Conservation (phyloP, 768 basidiomycete species). For the Pulveroboletus sp. region DNA sequence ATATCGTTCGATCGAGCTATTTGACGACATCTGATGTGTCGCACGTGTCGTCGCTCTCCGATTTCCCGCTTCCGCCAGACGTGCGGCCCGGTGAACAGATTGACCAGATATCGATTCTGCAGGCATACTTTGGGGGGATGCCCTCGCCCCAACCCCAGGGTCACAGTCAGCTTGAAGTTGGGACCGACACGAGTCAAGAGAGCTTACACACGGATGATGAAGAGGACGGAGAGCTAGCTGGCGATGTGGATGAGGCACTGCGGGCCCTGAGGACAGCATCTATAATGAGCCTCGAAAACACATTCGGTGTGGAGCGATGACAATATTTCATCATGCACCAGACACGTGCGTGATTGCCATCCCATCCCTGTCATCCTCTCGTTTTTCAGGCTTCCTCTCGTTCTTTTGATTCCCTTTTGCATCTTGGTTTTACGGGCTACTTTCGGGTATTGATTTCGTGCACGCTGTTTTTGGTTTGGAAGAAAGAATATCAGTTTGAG, state of each 20-base stretch:
- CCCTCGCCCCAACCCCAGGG: neutral
- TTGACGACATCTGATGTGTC: conserved; percentile 58
- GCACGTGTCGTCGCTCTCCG: conserved; percentile 65
- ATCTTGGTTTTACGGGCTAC: conserved; percentile 11
- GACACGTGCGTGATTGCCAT: conserved; percentile 7
- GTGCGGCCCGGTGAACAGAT: conserved; percentile 24
- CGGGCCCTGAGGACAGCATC: conserved; percentile 5
- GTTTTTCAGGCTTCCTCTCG: too few relatives aligned
- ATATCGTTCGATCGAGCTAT: conserved; percentile 48
- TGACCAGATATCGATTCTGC: conserved; percentile 35
- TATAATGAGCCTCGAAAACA: conserved; percentile 12
- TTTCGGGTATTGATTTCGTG: conserved; percentile 4
- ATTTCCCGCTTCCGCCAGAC: conserved; percentile 62
- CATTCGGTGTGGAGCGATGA: conserved; percentile 27
- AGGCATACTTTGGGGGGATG: conserved; percentile 38
- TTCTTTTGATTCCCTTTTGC: neutral
- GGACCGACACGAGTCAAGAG: neutral
- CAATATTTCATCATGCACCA: conserved; percentile 16
- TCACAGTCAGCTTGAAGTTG: neutral
- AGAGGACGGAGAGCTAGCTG: conserved; percentile 1
- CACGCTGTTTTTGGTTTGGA: conserved; percentile 6
- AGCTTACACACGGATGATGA: neutral
- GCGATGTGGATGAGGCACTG: conserved; percentile 15
- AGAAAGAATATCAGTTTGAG: conserved; percentile 1
- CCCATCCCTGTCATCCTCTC: neutral